Conservation (phyloP, 331 rosid genomes). For the Malus hybrid region DNA sequence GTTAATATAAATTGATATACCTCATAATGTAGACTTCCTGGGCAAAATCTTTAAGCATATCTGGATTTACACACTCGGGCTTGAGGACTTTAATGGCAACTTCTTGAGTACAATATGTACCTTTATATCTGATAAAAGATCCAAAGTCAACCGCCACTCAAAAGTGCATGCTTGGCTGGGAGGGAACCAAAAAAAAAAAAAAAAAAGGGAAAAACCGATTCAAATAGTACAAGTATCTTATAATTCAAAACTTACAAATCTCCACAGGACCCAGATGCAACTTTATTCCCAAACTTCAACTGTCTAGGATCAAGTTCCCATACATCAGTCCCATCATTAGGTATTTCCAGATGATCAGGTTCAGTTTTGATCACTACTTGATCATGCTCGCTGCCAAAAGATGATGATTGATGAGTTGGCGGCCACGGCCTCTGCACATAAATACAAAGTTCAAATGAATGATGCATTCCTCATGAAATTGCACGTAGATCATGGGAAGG, state of each 20-base stretch:
- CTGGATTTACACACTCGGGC: constrained; percentile 71
- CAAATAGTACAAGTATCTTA: neutral
- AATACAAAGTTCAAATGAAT: constrained; percentile 16
- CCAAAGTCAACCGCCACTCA: constrained; percentile 11
- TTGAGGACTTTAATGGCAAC: constrained; percentile 94
- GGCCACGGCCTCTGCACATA: constrained; percentile 55
- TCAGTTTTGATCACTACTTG: constrained; percentile 46
- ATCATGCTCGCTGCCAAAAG: constrained; percentile 48
- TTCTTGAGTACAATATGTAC: constrained; percentile 88
- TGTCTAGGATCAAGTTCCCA: constrained; percentile 91
- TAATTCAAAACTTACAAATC: constrained; percentile 66
- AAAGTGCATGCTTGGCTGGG: constrained; percentile 2
- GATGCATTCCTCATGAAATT: constrained; percentile 12
- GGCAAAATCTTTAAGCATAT: constrained; percentile 78
- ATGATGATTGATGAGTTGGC: constrained; percentile 26
- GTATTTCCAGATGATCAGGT: constrained; percentile 57
- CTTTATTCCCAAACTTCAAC: constrained; percentile 67
- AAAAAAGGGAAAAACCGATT: neutral
- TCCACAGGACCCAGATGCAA: constrained; percentile 94
- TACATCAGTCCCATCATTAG: constrained; percentile 89
- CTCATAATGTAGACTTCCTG: constrained; percentile 99
- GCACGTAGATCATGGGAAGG: neutral
- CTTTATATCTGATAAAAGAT: constrained; percentile 68
- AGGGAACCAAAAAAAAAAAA: neutral
- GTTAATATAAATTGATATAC: constrained; percentile 29